Base-by-base conservation (phyloP, 2,329 filamentous ascomycete genomes). In the Sporothrix euskadiensis region DNA sequence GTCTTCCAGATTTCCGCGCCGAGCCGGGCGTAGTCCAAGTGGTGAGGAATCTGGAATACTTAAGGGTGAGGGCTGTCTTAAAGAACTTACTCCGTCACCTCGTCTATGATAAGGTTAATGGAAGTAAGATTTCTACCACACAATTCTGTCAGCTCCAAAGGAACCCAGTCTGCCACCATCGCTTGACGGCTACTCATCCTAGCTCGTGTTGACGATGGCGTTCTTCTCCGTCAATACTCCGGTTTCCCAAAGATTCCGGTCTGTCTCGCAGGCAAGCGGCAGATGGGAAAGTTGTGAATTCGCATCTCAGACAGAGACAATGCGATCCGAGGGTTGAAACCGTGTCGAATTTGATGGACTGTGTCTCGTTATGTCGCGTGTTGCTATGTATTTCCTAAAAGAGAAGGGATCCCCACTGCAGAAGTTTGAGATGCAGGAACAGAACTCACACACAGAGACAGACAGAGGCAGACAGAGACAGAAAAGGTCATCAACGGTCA, bases 291-390 rank as follows among this genome's bases (percentile, higher is more conserved):
- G 65, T 54, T 41, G 47, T 4, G 49, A 69, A 14, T 69, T 52
- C 19, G 65, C 65, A 69, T 69, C 66, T 41, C 30, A 22, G 66
- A 41, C 65, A 69, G 30, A 52, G 39, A 66, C 61, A 66, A 52
- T 52, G 44, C 26, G 65, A 69, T 69, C 44, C 6, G 44, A 69
- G 65, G 44, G 44, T n/a, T 26, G 5, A 26, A 49, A 66, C n/a
- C 30, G 59, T 66, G 61, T 66, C 61, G 61, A 63, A 12, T 22
- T 16, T 22, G 57, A 41, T 19, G 16, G 8, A 32, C 32, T 63
- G 61, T 16, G 61, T 30, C 61, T 30, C 61, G 59, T 30, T 35
- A 10, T 63, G 19, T 63, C 59, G 35, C 22, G 52, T 26, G 9
- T 56, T 56, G 12, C 44, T 49, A 16, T 59, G 16, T 32, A 16